Evolutionary conservation across 345 rosid genomes (phyloP).

Genomic region (Gossypium longicalyx): DNA sequence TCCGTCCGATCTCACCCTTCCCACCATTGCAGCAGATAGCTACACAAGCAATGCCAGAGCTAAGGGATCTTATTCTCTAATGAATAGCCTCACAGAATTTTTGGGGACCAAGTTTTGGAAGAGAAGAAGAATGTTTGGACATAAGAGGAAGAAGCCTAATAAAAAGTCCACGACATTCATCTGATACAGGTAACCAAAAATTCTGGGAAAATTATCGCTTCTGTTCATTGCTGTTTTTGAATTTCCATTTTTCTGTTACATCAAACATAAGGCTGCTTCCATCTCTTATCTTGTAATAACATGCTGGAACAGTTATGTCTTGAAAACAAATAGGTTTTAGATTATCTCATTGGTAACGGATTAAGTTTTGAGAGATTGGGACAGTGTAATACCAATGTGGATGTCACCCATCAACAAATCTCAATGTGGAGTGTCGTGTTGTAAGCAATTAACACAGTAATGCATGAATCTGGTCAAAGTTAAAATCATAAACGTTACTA

Average conservation of each 20-base stretch:
- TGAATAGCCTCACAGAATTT: constrained; percentile 3
- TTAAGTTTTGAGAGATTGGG: neutral
- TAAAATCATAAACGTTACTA: neutral
- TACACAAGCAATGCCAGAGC: neutral
- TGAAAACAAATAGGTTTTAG: neutral
- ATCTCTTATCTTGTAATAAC: neutral
- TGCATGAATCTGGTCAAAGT: neutral
- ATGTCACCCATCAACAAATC: neutral
- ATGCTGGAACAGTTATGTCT: neutral
- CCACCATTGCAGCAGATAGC: neutral
- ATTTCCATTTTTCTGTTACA: neutral
- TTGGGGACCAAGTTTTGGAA: constrained; percentile 15
- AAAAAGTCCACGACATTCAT: neutral
- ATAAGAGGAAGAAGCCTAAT: neutral
- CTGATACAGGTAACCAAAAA: neutral
- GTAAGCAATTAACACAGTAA: no score
- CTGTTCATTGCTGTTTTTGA: neutral
- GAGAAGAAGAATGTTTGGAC: constrained; percentile 7
- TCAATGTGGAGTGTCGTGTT: neutral
- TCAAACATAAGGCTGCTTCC: no score
- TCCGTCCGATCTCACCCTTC: neutral
- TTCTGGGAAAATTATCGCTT: neutral
- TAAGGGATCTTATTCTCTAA: neutral
- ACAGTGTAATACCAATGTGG: constrained; percentile 7
- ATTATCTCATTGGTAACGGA: neutral